Conservation (phyloP, 2,329 filamentous ascomycete species). For the Penicillium sp. region DNA sequence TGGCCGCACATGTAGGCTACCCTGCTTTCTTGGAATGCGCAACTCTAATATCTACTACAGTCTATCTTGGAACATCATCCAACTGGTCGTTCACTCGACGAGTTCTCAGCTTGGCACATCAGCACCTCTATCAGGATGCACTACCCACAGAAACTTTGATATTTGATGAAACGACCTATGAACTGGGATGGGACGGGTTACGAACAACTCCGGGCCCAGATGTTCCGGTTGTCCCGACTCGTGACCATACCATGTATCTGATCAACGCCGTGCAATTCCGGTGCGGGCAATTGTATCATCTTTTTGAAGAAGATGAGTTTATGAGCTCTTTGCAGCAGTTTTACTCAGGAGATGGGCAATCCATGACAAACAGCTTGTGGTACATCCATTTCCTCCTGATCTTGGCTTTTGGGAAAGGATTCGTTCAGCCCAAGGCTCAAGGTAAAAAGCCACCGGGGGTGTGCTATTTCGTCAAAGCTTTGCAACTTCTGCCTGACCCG, state of each 20-base stretch:
- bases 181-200: constrained; percentile 52
- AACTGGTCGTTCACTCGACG: constrained; percentile 27
- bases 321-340: constrained; percentile 46
- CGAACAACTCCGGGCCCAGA: constrained; percentile 35
- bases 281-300: constrained; percentile 53
- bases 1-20: constrained; percentile 46
- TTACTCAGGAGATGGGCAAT: constrained; percentile 36
- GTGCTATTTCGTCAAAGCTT: constrained; percentile 48
- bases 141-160: constrained; percentile 48
- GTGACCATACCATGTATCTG: constrained; percentile 54
- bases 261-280: constrained; percentile 59
- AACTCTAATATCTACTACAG: constrained; percentile 29
- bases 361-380: constrained; percentile 41
- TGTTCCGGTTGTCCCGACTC: constrained; percentile 43
- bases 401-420: constrained; percentile 57
- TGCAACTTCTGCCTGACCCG: constrained; percentile 47
- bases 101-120: constrained; percentile 24
- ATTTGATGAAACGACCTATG: constrained; percentile 55
- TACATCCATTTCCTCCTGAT: constrained; percentile 56
- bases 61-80: constrained; percentile 26
- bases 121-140: constrained; percentile 22
- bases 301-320: constrained; percentile 54
- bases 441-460: constrained; percentile 47
- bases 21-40: neutral
- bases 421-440: constrained; percentile 44